Percentiles rank a stretch among this genome's conserved stretches.
Evolutionary conservation across 495 filamentous ascomycete species (phyloP).

Genomic region (Annulohypoxylon maeteangense): DNA sequence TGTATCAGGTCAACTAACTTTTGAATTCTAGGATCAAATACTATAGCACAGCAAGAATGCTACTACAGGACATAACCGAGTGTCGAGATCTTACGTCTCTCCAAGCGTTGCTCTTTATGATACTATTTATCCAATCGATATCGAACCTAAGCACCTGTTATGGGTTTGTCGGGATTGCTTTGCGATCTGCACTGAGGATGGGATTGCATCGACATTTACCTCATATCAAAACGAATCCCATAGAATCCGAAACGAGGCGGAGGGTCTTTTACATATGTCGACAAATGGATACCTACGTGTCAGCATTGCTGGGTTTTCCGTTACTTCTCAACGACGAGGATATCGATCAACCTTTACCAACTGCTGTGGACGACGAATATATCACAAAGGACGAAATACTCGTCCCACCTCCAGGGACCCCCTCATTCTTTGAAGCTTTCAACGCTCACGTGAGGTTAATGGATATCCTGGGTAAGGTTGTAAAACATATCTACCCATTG

Average conservation of each 20-base stretch:
- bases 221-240: slow-evolving; percentile 77
- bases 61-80: slow-evolving; percentile 89
- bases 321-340: slow-evolving; percentile 87
- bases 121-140: slow-evolving; percentile 90
- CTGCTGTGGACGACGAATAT: slow-evolving; percentile 89
- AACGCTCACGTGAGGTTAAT: slow-evolving; percentile 88
- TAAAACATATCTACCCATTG: slow-evolving; percentile 89
- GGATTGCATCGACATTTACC: slow-evolving; percentile 84
- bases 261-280: slow-evolving; percentile 91
- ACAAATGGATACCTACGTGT: slow-evolving; percentile 95
- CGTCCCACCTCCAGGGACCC: slow-evolving; percentile 76
- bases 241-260: slow-evolving; percentile 85
- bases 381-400: slow-evolving; percentile 82
- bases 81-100: slow-evolving; percentile 87
- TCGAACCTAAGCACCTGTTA: slow-evolving; percentile 94
- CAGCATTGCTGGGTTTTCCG: slow-evolving; percentile 86
- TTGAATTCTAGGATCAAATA: slow-evolving; percentile 74
- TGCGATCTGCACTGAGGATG: slow-evolving; percentile 85
- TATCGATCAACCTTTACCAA: slow-evolving; percentile 88
- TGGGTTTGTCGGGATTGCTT: slow-evolving; percentile 88
- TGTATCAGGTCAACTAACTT: slow-evolving; percentile 11
- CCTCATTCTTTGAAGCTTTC: slow-evolving; percentile 80
- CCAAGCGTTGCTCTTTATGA: slow-evolving; percentile 91
- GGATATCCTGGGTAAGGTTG: slow-evolving; percentile 81
- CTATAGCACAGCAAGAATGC: slow-evolving; percentile 76